phyloP scores from a whole-genome alignment of 192 early-diverging fungal species.

The Linnemannia schmuckeri region DNA sequence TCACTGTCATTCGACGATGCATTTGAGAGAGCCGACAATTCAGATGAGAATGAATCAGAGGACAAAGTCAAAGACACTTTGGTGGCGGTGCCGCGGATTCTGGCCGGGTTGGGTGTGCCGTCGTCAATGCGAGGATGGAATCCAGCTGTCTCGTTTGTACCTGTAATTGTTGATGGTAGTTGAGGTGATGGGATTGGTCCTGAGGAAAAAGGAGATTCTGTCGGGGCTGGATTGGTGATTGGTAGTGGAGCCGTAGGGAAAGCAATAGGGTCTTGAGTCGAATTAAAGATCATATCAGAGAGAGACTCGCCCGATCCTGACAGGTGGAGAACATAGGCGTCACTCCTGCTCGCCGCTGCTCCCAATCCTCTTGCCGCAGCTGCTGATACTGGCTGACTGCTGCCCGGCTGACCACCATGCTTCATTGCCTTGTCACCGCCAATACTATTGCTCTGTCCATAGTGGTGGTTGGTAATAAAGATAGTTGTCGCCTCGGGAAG shows the following conservation, averaged over 20 bases:
- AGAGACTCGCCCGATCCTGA: conserved; percentile 32
- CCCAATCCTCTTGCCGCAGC: neutral
- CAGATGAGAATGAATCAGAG: conserved; percentile 44
- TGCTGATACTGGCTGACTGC: neutral
- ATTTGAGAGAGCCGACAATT: conserved; percentile 11
- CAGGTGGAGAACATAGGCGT: conserved; percentile 17
- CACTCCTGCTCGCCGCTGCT: neutral
- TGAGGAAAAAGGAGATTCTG: neutral
- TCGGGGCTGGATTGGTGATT: neutral
- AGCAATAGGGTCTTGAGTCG: neutral
- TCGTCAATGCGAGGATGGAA: neutral
- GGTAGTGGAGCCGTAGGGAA: neutral
- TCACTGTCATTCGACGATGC: neutral
- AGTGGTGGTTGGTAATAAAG: conserved; percentile 30
- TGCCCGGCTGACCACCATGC: neutral
- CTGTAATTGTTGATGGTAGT: neutral
- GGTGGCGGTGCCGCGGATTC: conserved; percentile 29
- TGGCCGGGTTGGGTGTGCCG: conserved; percentile 18
- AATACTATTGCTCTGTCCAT: neutral
- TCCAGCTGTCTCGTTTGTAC: too few relatives aligned
- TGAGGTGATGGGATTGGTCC: neutral
- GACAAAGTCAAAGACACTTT: conserved; percentile 41
- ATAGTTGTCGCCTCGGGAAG: conserved; percentile 21
- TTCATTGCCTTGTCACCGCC: neutral
- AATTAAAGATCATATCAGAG: conserved; percentile 41